Evolutionary conservation across 2,329 filamentous ascomycete genomes (phyloP), one percentile per base, ranked within the genome.

Genomic region (Parastagonospora avenae): DNA sequence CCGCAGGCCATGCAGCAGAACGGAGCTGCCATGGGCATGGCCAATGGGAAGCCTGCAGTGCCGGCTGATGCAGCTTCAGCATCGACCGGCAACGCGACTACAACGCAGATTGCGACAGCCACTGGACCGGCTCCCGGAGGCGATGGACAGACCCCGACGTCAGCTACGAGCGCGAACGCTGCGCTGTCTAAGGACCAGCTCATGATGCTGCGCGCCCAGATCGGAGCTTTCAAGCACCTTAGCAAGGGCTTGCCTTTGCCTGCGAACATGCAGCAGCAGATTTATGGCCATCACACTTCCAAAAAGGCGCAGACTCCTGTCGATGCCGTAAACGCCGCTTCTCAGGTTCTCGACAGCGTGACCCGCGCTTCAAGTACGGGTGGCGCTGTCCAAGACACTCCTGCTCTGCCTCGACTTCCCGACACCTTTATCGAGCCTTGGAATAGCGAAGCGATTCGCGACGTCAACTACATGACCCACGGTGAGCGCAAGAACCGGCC

Each of bases 181-280:
- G 54, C 62, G 29, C 66, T 72, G 59, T 58, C 62, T 14, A 82
- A 84, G 19, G 89, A 94, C 49, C 94, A 99, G 71, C 78, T 96
- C 39, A 81, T 83, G 19, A 85, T 90, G 37, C 78, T 99, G 8
- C 83, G 91, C 53, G 87, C 90, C 59, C 94, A 99, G 72, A 96
- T 97, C 43, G 82, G 88, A 63, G 92, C 93, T 0, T 97, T 97
- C 76, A 95, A 95, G 75, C 82, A 92, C 60, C 80, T 99, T 4
- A 88, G 90, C 4, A 95, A 94, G 74, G 96, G 96, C 62, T 81
- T 89, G 11, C 88, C 92, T 0, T 85, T 97, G 3, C 91, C 93
- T 1, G 75, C 84, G 28, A 82, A 85, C 55, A 83, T 96, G 58
- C 91, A 96, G 70, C 89, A 93, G 67, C 85, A 89, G 42, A 86